These are phyloP conservation scores for Aspergillus sp. DNA, from an alignment of 2,329 filamentous ascomycete species.

Conservation along the genomic window DNA sequence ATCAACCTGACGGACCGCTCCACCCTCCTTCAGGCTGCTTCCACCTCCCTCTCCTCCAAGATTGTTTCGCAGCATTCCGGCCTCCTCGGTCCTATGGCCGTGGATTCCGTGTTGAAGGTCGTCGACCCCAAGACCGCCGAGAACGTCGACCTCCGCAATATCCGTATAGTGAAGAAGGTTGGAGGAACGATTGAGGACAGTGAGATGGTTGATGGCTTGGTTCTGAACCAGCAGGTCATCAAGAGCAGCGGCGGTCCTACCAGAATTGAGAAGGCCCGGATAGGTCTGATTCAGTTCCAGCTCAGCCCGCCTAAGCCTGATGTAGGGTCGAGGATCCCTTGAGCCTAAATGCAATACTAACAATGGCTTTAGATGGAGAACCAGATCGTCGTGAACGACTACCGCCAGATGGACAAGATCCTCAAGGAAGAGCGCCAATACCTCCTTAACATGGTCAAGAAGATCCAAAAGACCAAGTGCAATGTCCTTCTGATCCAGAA, in stretches of 20 bases:
- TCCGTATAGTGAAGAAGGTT: conserved; percentile 95
- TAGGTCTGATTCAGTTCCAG: conserved; percentile 97
- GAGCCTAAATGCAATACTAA: not conserved
- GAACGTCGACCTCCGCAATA: conserved; percentile 95
- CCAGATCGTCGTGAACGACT: conserved; percentile 98
- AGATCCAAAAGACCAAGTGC: conserved; percentile 99
- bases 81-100: conserved; percentile 93
- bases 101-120: conserved; percentile 92
- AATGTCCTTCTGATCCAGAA: conserved; percentile 98
- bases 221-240: conserved; percentile 87
- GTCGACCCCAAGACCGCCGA: conserved; percentile 95
- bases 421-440: conserved; percentile 98
- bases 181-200: conserved; percentile 98
- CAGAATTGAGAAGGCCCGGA: conserved; percentile 95
- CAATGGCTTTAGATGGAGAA: conserved; percentile 79
- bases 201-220: conserved; percentile 92
- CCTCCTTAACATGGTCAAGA: conserved; percentile 98
- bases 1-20: conserved; percentile 85
- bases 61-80: conserved; percentile 98
- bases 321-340: conserved; percentile 53
- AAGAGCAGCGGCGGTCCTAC: conserved; percentile 90
- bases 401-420: conserved; percentile 99
- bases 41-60: conserved; percentile 96
- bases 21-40: conserved; percentile 91
- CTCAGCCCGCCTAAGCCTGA: conserved; percentile 97